Percentiles rank a stretch among this genome's conserved stretches.
Conservation (phyloP, 2,329 filamentous ascomycete genomes). For the Aspergillus oerlinghausenensis region DNA sequence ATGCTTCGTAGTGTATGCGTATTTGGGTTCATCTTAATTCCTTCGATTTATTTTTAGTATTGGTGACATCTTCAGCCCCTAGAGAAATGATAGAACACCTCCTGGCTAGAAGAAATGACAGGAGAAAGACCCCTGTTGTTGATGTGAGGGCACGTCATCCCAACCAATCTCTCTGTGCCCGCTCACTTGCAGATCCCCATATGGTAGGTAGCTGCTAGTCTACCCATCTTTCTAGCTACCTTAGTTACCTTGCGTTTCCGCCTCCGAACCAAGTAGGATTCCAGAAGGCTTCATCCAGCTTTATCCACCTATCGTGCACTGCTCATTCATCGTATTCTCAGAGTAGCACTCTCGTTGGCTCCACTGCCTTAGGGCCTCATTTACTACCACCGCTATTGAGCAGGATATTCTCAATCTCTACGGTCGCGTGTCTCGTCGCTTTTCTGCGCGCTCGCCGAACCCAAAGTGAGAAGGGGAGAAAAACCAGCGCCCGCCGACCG, state of each 20-base stretch:
- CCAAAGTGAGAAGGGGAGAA: constrained; percentile 1
- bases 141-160: constrained; percentile 6
- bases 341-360: neutral
- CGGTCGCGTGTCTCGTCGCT: neutral
- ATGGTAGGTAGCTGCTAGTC: neutral
- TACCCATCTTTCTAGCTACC: neutral
- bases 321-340: neutral
- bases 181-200: constrained; percentile 10
- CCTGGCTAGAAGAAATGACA: neutral
- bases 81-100: neutral
- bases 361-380: neutral
- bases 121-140: neutral
- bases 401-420: neutral
- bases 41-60: neutral
- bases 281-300: neutral
- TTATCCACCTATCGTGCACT: neutral
- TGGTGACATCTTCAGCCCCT: neutral
- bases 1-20: neutral
- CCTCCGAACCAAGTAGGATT: neutral
- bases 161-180: constrained; percentile 5
- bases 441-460: neutral
- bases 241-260: neutral
- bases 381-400: neutral
- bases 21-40: neutral
- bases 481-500: constrained; percentile 11